Evolutionary conservation across 2,329 filamentous ascomycete genomes (phyloP).

Genomic region (Phoma herbarum): DNA sequence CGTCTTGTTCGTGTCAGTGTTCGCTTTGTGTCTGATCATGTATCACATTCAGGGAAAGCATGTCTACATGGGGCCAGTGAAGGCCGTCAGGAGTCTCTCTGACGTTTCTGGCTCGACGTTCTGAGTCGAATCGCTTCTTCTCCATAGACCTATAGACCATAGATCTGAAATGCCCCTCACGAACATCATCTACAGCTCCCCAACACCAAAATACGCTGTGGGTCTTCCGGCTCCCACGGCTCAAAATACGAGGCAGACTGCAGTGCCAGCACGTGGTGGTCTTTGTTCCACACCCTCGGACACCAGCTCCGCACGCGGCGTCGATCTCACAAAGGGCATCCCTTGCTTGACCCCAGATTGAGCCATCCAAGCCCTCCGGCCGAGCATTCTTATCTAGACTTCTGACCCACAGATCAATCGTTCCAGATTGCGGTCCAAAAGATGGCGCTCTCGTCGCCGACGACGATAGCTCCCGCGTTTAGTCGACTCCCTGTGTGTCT

Average conservation of each 20-base stretch:
- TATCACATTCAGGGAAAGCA: slow-evolving; percentile 21
- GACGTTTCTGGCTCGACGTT: slow-evolving; percentile 1
- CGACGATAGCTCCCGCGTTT: background rate
- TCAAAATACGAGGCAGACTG: background rate
- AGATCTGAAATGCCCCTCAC: background rate
- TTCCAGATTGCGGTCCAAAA: background rate
- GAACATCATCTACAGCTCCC: background rate
- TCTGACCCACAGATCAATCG: background rate
- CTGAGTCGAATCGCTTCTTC: background rate
- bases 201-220: background rate
- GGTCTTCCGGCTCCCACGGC: background rate
- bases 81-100: slow-evolving; percentile 7
- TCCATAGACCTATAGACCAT: background rate
- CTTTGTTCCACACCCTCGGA: slow-evolving; percentile 1
- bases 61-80: slow-evolving; percentile 23
- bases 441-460: background rate
- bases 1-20: slow-evolving; percentile 19
- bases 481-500: background rate
- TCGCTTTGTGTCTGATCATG: slow-evolving; percentile 16
- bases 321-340: background rate
- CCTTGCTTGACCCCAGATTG: background rate
- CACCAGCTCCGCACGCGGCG: background rate
- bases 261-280: background rate
- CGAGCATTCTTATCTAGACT: background rate
- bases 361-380: background rate